Conservation (phyloP, 1,284 basidiomycete genomes). For the Cutaneotrichosporon arboriforme region DNA sequence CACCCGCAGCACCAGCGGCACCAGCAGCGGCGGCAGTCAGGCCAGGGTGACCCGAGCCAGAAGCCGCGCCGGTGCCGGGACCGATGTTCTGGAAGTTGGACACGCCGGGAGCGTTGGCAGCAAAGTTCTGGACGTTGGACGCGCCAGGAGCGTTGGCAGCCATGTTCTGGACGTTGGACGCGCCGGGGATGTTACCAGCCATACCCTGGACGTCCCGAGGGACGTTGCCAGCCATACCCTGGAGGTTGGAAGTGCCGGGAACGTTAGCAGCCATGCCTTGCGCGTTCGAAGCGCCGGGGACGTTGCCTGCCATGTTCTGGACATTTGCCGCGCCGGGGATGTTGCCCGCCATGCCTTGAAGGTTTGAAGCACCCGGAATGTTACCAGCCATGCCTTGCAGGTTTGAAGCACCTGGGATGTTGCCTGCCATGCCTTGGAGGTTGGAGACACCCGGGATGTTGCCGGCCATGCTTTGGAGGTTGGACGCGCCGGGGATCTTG, state of each 20-base stretch:
- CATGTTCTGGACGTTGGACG: not conserved
- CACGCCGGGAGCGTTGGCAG: not conserved
- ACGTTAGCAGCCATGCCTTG: not conserved
- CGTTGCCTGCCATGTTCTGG: not conserved
- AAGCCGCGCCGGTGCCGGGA: not conserved
- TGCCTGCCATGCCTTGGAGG: not conserved
- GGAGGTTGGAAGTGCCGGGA: not conserved
- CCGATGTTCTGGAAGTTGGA: not conserved
- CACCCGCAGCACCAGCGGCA: not conserved
- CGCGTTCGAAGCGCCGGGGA: not conserved
- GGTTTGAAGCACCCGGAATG: not conserved
- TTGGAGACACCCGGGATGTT: not conserved
- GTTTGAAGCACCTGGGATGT: not conserved
- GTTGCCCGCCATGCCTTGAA: slow-evolving; percentile 3
- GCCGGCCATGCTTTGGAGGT: slow-evolving; percentile 5
- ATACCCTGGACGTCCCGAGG: not conserved
- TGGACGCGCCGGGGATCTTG: not conserved
- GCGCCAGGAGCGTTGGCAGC: not conserved
- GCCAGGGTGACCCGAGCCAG: not conserved
- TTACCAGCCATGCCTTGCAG: not conserved
- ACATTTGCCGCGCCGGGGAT: not conserved
- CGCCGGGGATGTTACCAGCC: not conserved
- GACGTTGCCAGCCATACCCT: slow-evolving; percentile 4
- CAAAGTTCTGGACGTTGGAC: not conserved
- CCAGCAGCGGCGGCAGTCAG: not conserved